Conservation (phyloP, 2,329 filamentous ascomycete species). For the Ploettnerulaceae sp. region DNA sequence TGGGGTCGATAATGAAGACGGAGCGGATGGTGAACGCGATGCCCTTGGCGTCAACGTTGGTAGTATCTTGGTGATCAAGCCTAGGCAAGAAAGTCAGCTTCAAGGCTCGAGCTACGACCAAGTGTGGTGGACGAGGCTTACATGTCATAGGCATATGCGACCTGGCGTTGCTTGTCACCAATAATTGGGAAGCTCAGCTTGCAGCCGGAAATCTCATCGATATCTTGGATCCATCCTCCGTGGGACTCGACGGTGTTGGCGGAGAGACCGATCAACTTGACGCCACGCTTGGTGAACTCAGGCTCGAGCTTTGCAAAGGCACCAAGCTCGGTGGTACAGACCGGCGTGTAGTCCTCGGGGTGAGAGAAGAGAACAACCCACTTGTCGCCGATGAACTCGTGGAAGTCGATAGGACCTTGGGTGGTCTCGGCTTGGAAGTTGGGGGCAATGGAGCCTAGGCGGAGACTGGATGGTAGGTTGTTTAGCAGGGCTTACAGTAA, state of each 20-base stretch:
- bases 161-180: constrained; percentile 72
- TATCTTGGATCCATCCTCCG: constrained; percentile 86
- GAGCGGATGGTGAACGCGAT: constrained; percentile 92
- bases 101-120: neutral
- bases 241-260: constrained; percentile 84
- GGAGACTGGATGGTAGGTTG: constrained; percentile 43
- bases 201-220: constrained; percentile 70
- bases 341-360: constrained; percentile 87
- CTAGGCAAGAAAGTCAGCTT: constrained; percentile 34
- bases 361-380: constrained; percentile 84
- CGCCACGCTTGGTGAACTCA: constrained; percentile 80
- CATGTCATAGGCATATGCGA: constrained; percentile 77
- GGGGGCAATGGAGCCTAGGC: constrained; percentile 63
- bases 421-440: constrained; percentile 84
- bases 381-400: constrained; percentile 72
- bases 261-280: constrained; percentile 86
- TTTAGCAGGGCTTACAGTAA: constrained; percentile 4
- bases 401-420: constrained; percentile 72
- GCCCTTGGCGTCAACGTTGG: constrained; percentile 75
- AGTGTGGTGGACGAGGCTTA: constrained; percentile 35
- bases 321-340: constrained; percentile 93
- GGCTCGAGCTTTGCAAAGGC: constrained; percentile 85
- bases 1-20: constrained; percentile 91
- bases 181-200: constrained; percentile 74
- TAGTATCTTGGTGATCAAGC: constrained; percentile 75